Conservation (phyloP, 2,329 filamentous ascomycete species). For the Dryadomyces quercivorus region DNA sequence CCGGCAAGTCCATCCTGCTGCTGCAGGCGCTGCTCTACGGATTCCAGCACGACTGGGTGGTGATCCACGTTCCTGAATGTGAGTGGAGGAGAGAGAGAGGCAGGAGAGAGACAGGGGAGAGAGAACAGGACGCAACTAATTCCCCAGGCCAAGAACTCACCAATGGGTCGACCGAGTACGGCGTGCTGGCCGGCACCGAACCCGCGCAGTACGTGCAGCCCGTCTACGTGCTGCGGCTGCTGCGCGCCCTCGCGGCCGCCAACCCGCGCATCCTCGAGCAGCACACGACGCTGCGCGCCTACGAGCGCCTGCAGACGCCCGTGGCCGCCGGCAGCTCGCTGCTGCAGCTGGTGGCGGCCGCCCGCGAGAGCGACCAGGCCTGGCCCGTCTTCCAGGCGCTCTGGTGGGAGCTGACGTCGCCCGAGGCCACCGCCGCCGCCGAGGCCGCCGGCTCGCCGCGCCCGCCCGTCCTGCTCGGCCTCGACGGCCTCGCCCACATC, state of each 20-base stretch:
- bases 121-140: too few species aligned
- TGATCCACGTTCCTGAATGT: slow-evolving; percentile 86
- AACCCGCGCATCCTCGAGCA: slow-evolving; percentile 54
- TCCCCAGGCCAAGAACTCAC: slow-evolving; percentile 63
- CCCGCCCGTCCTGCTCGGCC: slow-evolving; percentile 54
- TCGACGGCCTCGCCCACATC: slow-evolving; percentile 72
- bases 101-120: too few species aligned
- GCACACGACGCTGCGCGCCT: slow-evolving; percentile 29
- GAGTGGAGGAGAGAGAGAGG: slow-evolving; percentile 9
- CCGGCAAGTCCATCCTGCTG: slow-evolving; percentile 79
- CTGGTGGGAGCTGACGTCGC: slow-evolving; percentile 59
- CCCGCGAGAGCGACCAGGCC: slow-evolving; percentile 62
- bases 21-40: slow-evolving; percentile 76
- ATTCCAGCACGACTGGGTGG: slow-evolving; percentile 74
- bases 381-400: slow-evolving; percentile 73
- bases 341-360: slow-evolving; percentile 55
- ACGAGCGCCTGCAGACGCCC: slow-evolving; percentile 39
- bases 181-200: slow-evolving; percentile 47
- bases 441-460: slow-evolving; percentile 20
- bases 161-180: slow-evolving; percentile 71
- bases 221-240: slow-evolving; percentile 60
- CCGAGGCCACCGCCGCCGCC: slow-evolving; percentile 19
- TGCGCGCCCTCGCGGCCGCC: slow-evolving; percentile 59
- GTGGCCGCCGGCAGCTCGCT: slow-evolving; percentile 53
- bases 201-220: slow-evolving; percentile 63